Evolutionary conservation across 179 eudicot species (phyloP), one percentile per base, ranked within the genome.

Genomic region (Camellia oleifera): DNA sequence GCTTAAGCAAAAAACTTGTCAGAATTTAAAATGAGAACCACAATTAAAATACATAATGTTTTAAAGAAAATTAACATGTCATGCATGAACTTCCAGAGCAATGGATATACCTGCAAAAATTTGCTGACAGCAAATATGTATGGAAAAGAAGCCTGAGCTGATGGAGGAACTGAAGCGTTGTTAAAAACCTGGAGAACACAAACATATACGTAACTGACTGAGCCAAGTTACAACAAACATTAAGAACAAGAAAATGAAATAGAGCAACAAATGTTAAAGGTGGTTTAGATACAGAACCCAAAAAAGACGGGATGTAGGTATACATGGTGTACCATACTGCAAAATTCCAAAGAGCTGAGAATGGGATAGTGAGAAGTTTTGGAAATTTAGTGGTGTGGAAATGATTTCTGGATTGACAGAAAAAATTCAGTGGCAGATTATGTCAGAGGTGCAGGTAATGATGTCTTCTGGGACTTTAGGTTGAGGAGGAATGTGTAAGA

Each of bases 81-180:
- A 54, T 48, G 45, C 63, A 26, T 46, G 48, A 48, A 69, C 20
- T 32, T 52, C 20, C 5, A 58, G 53, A 23, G 69, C 15, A 75
- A 45, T 65, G 14, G 40, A 81, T 48, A 46, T 84, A 92, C 98
- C 94, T 95, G 98, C 81, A 95, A 78, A 82, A 89, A 92, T 88
- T 94, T 94, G 94, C 96, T 94, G 77, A 95, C 95, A 50, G 89
- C 93, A 92, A 94, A 92, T 44, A 88, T 45, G 80, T 92, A 94
- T 57, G 97, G 97, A 83, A 90, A 95, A 56, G 99, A 82, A 63
- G 98, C 99, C 86, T 92, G 97, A 77, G 91, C 93, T 53, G 96
- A 94, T 63, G 97, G 83, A 46, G 99, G 97, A 75, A 94, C 92
- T 57, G 97, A 84, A 73, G 94, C 98, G 48, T 92, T 91, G 86